phyloP scores from a whole-genome alignment of 352 stramenopile species.

The Phytophthora sp. region DNA sequence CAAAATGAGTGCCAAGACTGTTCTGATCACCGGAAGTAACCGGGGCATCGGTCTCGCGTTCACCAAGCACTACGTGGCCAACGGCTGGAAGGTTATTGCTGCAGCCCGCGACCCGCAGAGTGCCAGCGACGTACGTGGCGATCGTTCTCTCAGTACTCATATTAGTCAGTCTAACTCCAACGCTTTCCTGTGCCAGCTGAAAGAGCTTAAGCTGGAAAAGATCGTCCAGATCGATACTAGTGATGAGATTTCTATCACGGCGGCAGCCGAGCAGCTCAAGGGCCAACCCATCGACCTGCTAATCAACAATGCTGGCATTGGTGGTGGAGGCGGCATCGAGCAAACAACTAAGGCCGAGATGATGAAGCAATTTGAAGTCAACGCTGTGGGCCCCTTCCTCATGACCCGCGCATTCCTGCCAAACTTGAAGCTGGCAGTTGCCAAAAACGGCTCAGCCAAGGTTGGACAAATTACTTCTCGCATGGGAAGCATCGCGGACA shows the following conservation, averaged over 20 bases:
- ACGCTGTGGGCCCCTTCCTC: conserved; percentile 54
- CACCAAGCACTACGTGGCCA: conserved; percentile 41
- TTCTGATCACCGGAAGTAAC: conserved; percentile 55
- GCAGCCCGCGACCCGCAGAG: conserved; percentile 19
- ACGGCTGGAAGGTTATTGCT: conserved; percentile 55
- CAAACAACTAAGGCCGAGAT: conserved; percentile 46
- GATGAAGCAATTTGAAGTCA: conserved; percentile 61
- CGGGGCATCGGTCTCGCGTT: conserved; percentile 51
- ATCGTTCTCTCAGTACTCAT: no score
- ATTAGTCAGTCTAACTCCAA: no score
- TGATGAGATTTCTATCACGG: conserved; percentile 37
- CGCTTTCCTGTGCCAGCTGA: no score
- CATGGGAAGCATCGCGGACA: conserved; percentile 46
- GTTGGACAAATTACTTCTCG: conserved; percentile 45
- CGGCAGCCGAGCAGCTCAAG: conserved; percentile 39
- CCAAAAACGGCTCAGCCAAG: conserved; percentile 27
- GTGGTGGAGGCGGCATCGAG: conserved; percentile 34
- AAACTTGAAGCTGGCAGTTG: conserved; percentile 42
- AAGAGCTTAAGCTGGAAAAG: conserved; percentile 11
- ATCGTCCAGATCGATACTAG: conserved; percentile 32
- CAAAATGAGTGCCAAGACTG: conserved; percentile 37
- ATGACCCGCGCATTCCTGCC: conserved; percentile 47
- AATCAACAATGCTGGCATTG: conserved; percentile 63
- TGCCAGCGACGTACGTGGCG: background rate
- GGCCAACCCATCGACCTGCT: conserved; percentile 55